A percentile compares a stretch with the other conserved stretches of the same genome.
Conservation (phyloP, 2,329 filamentous ascomycete species). For the Shiraia sp. region DNA sequence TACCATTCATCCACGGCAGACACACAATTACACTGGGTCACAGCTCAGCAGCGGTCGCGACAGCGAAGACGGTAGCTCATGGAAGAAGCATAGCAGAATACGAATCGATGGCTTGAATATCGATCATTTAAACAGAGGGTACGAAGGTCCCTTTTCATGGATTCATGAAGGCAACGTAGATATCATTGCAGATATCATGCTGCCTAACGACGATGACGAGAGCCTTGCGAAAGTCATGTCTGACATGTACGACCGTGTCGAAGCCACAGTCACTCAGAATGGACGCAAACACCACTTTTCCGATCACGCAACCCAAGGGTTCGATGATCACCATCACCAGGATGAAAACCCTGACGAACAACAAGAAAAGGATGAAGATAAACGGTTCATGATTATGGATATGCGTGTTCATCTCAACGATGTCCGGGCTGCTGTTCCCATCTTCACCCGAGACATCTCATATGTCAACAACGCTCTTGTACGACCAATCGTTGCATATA, state of each 20-base stretch:
- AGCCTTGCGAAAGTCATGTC: constrained; percentile 91
- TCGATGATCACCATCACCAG: constrained; percentile 28
- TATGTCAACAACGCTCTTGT: constrained; percentile 97
- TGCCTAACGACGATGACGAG: constrained; percentile 84
- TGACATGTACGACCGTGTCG: constrained; percentile 96
- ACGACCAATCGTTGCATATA: constrained; percentile 95
- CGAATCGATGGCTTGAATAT: constrained; percentile 93
- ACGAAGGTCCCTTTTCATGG: constrained; percentile 94
- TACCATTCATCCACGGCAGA: constrained; percentile 92
- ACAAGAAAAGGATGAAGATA: constrained; percentile 55
- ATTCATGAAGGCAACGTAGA: constrained; percentile 97
- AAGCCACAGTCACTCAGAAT: constrained; percentile 85
- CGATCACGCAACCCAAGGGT: constrained; percentile 37
- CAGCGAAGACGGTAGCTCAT: constrained; percentile 68
- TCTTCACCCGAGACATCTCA: constrained; percentile 88
- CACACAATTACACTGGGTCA: constrained; percentile 74
- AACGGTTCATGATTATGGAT: constrained; percentile 88
- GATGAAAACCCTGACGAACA: constrained; percentile 18
- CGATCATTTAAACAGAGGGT: constrained; percentile 91
- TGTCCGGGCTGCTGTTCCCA: constrained; percentile 86
- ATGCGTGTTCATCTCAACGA: constrained; percentile 94
- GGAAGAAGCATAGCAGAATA: constrained; percentile 95
- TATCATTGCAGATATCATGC: constrained; percentile 93
- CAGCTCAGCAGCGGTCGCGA: constrained; percentile 61
- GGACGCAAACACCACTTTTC: constrained; percentile 57